Evolutionary conservation across 2,329 filamentous ascomycete species (phyloP).

Genomic region (Venturiaceae sp.): DNA sequence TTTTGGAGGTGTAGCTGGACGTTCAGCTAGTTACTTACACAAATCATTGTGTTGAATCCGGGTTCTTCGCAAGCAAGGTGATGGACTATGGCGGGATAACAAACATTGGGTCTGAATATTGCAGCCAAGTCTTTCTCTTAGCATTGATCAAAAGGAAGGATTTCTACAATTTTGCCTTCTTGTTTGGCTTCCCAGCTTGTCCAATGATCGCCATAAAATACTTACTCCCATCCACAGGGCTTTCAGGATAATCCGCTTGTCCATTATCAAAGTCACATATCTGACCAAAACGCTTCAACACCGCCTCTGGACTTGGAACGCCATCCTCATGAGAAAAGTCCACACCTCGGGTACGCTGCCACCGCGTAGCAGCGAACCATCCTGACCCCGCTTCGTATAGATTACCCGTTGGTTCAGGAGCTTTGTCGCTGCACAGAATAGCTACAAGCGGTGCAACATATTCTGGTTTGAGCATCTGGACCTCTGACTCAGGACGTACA

Average conservation of each 20-base stretch:
- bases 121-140: no score
- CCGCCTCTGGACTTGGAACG: slow-evolving; percentile 68
- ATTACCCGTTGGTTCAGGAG: slow-evolving; percentile 71
- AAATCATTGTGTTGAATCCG: no score
- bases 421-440: slow-evolving; percentile 76
- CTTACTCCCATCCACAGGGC: slow-evolving; percentile 64
- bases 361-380: slow-evolving; percentile 85
- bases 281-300: slow-evolving; percentile 53
- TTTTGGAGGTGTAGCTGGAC: no score
- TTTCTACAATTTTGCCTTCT: background rate
- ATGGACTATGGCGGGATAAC: no score
- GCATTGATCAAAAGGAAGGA: background rate
- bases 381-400: slow-evolving; percentile 93
- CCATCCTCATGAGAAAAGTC: slow-evolving; percentile 81
- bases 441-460: slow-evolving; percentile 92
- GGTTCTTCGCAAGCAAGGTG: no score
- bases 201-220: slow-evolving; percentile 74
- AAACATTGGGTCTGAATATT: no score
- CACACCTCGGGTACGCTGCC: slow-evolving; percentile 84
- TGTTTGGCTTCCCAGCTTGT: background rate
- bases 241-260: slow-evolving; percentile 76
- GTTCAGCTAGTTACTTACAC: no score
- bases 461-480: slow-evolving; percentile 97
- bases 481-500: slow-evolving; percentile 91
- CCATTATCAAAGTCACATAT: slow-evolving; percentile 83